Conservation (phyloP, 345 rosid species). For the Microcos paniculata region DNA sequence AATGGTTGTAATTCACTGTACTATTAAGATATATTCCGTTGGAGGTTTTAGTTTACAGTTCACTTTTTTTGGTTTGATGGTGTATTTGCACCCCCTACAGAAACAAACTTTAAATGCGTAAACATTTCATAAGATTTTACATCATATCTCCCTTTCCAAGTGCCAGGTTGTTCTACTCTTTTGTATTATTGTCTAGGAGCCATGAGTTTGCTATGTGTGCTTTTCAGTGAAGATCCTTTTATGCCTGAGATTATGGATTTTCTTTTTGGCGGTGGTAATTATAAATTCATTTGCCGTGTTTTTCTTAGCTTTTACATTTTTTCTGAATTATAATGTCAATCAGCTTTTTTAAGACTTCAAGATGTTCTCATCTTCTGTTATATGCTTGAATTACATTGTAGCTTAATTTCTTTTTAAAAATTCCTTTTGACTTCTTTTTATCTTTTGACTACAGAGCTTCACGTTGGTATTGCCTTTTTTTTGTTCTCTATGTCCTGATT, state of each 20-base stretch:
- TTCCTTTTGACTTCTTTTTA: slow-evolving; percentile 10
- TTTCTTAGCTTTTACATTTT: not conserved
- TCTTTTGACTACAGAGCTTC: slow-evolving; percentile 57
- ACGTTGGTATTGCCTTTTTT: slow-evolving; percentile 84
- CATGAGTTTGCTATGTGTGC: not conserved
- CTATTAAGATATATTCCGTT: not conserved
- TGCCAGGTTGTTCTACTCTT: not conserved
- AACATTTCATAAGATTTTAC: not conserved
- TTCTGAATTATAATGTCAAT: not conserved
- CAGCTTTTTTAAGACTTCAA: not conserved
- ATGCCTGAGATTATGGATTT: not conserved
- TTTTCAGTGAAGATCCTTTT: not conserved
- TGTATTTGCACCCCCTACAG: not conserved
- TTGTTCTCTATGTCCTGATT: slow-evolving; percentile 74
- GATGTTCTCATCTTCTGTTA: not conserved
- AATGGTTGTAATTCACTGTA: not conserved
- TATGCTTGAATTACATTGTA: not conserved
- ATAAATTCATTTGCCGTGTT: not conserved
- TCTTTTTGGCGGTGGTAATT: not conserved
- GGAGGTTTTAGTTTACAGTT: too few species aligned
- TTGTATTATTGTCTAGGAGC: not conserved
- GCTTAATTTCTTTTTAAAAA: not conserved
- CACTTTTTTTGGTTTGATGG: not conserved
- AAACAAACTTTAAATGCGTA: not conserved
- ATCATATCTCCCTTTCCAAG: not conserved